Evolutionary conservation across 1,284 basidiomycete species (phyloP), one percentile per base, ranked within the genome.

Genomic region (Trichosporon faecale): DNA sequence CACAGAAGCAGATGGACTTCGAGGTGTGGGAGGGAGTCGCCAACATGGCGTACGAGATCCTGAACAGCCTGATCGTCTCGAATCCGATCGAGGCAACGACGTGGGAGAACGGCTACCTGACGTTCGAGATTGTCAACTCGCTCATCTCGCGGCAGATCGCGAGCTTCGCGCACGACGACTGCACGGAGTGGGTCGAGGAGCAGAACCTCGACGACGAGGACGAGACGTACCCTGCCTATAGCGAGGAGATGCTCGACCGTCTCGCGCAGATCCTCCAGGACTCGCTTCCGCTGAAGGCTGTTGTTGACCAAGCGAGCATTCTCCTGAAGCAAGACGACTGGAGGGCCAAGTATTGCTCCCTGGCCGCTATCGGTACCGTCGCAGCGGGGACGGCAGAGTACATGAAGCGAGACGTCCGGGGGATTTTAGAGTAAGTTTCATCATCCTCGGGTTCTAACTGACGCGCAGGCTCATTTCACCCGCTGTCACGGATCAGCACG

Each of bases 21-120:
- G 91, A 92, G 75, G 90, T 89, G 0, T 93, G 92, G 91, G 88
- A 89, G 23, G 91, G 92, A 80, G 85, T 93, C 29, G 89, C 9
- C 85, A 89, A 79, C 67, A 79, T 81, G 29, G 78, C 80, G 3
- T 75, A 77, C 25, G 82, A 83, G 71, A 75, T 84, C 25, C 65
- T 84, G 25, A 70, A 80, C 27, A 74, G 76, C 3, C 71, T 83
- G 9, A 68, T 74, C 29, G 79, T 81, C 46, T 66, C 78, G 2
- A 74, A 77, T 64, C 74, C 75, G 0, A 61, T 66, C 0, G 69
- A 76, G 9, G 61, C 80, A 1, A 23, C 72, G 18, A 68, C 65
- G 2, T 80, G 77, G 77, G 72, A 80, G 49, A 61, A 66, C 7
- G 78, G 79, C 2, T 68, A 72, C 44, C 69, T 77, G 16, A 72